Base-by-base conservation (phyloP, 805 yeast species). In the Myxozyma mucilagina region DNA sequence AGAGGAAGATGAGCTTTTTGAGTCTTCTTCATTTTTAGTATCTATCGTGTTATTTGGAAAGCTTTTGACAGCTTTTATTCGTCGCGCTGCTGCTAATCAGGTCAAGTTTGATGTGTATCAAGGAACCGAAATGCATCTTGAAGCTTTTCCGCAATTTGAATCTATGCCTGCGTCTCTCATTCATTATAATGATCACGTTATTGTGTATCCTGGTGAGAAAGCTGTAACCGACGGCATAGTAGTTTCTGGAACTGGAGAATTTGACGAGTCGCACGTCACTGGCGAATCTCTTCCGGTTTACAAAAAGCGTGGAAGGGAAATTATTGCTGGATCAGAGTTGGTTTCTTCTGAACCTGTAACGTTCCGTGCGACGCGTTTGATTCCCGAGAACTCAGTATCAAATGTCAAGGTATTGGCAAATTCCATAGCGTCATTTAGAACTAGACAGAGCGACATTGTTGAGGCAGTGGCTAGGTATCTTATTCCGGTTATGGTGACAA, bases 221-320 rank as follows among this genome's bases (percentile, higher is more conserved):
- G 56, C 53, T 14, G 63, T 51, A 3, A 65, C 68, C 16, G 98
- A 93, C 73, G 82, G 87, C 20, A 78, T 90, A 3, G 72, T 93
- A 59, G 76, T 88, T 7, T 72, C 77, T 5, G 97, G 98, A 3
- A 76, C 77, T 18, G 82, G 92, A 61, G 93, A 89, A 66, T 86
- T 90, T 72, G 97, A 93, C 71, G 98, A 93, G 76, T 82, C 90
- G 32, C 85, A 96, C 3, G 78, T 93, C 31, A 93, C 97, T 1
- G 98, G 98, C 67, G 98, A 93, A 76, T 66, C 76, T 0, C 71
- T 76, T 14, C 88, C 91, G 1, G 85, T 86, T 10, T 74, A 73
- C n/a, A 87, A 83, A 66, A 57, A 60, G 0, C 73, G 74, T 0
- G 91, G 91, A 0, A 89, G 85, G 61, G 87, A 84, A 61, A 77